A percentile compares a stretch with the other conserved stretches of the same genome.
These are phyloP conservation scores for Elsinoe fawcettii DNA, from an alignment of 2,329 filamentous ascomycete genomes.

Conservation along the genomic window DNA sequence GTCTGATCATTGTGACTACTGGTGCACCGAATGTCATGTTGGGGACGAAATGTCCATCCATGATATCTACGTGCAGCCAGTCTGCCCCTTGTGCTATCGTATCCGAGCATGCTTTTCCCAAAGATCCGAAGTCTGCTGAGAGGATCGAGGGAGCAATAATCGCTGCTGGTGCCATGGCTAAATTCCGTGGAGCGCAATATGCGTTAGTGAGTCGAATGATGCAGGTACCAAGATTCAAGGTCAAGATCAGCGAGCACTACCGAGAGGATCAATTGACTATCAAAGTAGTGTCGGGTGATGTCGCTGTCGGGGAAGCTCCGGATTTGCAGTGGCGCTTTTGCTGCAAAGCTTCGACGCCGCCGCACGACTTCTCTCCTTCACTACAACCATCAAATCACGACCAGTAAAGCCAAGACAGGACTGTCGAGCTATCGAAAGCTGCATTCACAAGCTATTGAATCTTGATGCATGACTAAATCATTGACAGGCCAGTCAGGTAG, in stretches of 20 bases:
- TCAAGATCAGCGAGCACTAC: slow-evolving; percentile 52
- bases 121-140: slow-evolving; percentile 85
- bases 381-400: not conserved
- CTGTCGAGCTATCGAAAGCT: not conserved
- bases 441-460: not conserved
- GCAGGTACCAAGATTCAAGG: not conserved
- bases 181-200: not conserved
- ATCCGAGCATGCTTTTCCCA: slow-evolving; percentile 76
- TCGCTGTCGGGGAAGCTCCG: slow-evolving; percentile 7
- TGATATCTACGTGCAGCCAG: slow-evolving; percentile 93
- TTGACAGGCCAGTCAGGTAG: not conserved
- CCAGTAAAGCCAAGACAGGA: not conserved
- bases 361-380: not conserved
- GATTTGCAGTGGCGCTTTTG: not conserved
- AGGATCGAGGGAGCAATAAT: slow-evolving; percentile 99
- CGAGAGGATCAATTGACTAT: slow-evolving; percentile 36
- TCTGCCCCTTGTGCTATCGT: slow-evolving; percentile 84
- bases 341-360: not conserved
- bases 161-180: slow-evolving; percentile 72
- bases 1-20: slow-evolving; percentile 87
- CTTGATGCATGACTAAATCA: not conserved
- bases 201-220: not conserved
- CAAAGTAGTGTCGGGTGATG: not conserved
- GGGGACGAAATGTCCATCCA: slow-evolving; percentile 98
- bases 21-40: slow-evolving; percentile 97